Evolutionary conservation across 1,284 basidiomycete genomes (phyloP), one percentile per base, ranked within the genome.

Genomic region (Rhizoctonia solani): DNA sequence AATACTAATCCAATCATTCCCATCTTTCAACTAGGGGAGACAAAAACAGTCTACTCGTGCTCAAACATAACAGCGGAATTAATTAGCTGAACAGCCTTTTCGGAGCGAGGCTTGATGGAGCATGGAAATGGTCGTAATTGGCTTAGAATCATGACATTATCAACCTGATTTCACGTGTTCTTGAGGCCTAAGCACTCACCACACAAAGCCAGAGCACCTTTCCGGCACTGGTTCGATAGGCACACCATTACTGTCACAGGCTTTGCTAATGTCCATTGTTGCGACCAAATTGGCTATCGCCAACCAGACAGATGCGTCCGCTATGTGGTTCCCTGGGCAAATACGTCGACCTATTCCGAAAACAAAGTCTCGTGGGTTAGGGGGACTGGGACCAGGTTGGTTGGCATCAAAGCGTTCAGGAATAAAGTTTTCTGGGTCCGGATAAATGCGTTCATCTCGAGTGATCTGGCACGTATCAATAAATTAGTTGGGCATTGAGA

Each of bases 31-130:
- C n/a, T n/a, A n/a, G n/a, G n/a, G n/a, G n/a, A n/a, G n/a, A n/a
- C n/a, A n/a, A n/a, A n/a, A n/a, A n/a, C n/a, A n/a, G n/a, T 6
- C n/a, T 37, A 50, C 16, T 65, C 59, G 34, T 65, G 49, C 4
- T 53, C 59, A 42, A 52, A 52, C 8, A 42, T 23, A 30, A 30
- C 34, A 21, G 47, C 44, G 16, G 49, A 32, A 32, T 61, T 61
- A 32, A 61, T 49, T 23, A 61, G 39, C 23, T 23, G 13, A 30
- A 19, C 25, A 23, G 58, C 44, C 19, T 19, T n/a, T 32, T 61
- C 44, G 4, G 46, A 61, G 29, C 49, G 59, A 53, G 59, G 59
- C 32, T 65, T 53, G 49, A 53, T 65, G 19, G 59, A 27, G 37
- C 47, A 42, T 21, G 52, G 41, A 50, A 53, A 52, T 27, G 32